A percentile compares a stretch with the other conserved stretches of the same genome.
Conservation (phyloP, 164 flowering plant species). For the Vitis vinifera region DNA sequence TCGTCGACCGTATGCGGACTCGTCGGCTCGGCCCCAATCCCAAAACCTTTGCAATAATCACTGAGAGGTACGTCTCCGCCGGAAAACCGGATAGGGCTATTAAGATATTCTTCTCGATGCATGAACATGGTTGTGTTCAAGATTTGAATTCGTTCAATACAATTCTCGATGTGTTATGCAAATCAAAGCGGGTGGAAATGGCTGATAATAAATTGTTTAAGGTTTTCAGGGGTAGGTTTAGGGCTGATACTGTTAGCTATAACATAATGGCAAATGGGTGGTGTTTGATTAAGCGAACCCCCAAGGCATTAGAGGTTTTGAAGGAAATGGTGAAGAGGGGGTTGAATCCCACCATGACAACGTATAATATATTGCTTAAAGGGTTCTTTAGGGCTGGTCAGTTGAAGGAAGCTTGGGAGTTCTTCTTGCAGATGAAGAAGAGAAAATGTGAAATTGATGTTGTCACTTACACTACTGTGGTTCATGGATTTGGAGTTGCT, state of each 20-base stretch:
- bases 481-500: slow-evolving; percentile 80
- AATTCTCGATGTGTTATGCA: slow-evolving; percentile 69
- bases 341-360: slow-evolving; percentile 48
- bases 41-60: slow-evolving; percentile 69
- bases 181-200: slow-evolving; percentile 63
- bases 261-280: slow-evolving; percentile 84
- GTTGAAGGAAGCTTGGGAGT: slow-evolving; percentile 68
- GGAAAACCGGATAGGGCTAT: slow-evolving; percentile 79
- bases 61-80: slow-evolving; percentile 64
- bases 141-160: slow-evolving; percentile 74
- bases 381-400: slow-evolving; percentile 82
- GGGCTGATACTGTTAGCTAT: slow-evolving; percentile 68
- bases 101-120: slow-evolving; percentile 76
- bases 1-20: slow-evolving; percentile 54
- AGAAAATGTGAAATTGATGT: slow-evolving; percentile 76
- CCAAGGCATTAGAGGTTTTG: slow-evolving; percentile 66
- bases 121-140: slow-evolving; percentile 67
- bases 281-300: slow-evolving; percentile 70
- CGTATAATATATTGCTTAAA: slow-evolving; percentile 76
- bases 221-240: slow-evolving; percentile 51
- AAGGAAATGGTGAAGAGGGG: slow-evolving; percentile 89
- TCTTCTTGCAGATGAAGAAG: slow-evolving; percentile 84
- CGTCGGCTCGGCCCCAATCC: slow-evolving; percentile 60
- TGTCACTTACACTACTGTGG: slow-evolving; percentile 78
- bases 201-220: slow-evolving; percentile 62